These are phyloP conservation scores for Geosmithia flava DNA, from an alignment of 2,329 filamentous ascomycete species.

Conservation along the genomic window DNA sequence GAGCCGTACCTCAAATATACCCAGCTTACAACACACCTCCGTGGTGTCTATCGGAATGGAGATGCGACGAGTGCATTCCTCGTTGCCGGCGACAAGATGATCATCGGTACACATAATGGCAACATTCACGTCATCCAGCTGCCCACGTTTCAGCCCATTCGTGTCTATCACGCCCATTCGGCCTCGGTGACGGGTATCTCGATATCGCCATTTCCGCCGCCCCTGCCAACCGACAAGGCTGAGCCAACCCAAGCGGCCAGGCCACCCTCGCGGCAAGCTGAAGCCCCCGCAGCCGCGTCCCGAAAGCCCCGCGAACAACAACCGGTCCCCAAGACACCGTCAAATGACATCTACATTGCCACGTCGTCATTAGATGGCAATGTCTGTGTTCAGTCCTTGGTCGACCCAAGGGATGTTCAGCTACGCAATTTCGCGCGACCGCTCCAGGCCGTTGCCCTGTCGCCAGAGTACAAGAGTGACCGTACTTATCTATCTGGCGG, in stretches of 20 bases:
- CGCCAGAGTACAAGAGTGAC: conserved; percentile 86
- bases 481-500: conserved; percentile 85
- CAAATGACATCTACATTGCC: conserved; percentile 86
- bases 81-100: conserved; percentile 94
- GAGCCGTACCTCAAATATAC: conserved; percentile 92
- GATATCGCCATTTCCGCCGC: conserved; percentile 69
- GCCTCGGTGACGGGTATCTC: conserved; percentile 85
- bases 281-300: conserved; percentile 36
- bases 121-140: conserved; percentile 86
- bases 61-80: conserved; percentile 89
- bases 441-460: conserved; percentile 84
- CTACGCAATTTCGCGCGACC: conserved; percentile 89
- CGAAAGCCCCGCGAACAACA: conserved; percentile 37
- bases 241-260: conserved; percentile 24
- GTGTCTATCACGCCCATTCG: conserved; percentile 84
- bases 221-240: conserved; percentile 30
- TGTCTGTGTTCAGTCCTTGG: conserved; percentile 78
- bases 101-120: conserved; percentile 90
- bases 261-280: conserved; percentile 15
- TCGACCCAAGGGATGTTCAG: conserved; percentile 82
- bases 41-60: conserved; percentile 78
- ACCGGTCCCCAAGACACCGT: conserved; percentile 59
- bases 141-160: conserved; percentile 67
- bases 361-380: conserved; percentile 94
- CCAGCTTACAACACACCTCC: conserved; percentile 69